Evolutionary conservation across 2,329 filamentous ascomycete genomes (phyloP).

Genomic region (Colletotrichum paranaense): DNA sequence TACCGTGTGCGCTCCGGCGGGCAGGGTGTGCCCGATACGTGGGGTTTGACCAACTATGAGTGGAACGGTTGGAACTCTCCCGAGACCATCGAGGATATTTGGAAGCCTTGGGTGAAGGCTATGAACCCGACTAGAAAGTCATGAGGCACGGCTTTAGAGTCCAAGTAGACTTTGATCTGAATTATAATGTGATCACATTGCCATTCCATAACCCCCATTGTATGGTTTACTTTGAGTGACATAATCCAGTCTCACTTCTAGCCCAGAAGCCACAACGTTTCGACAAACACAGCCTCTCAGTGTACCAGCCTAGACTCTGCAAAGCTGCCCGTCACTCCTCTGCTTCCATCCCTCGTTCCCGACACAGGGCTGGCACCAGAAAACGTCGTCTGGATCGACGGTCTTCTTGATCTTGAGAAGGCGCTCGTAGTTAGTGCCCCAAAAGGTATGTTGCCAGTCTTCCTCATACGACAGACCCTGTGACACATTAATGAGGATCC

Average conservation of each 20-base stretch:
- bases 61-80: slow-evolving; percentile 59
- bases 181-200: background rate
- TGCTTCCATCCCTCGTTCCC: slow-evolving; percentile 29
- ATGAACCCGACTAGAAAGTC: slow-evolving; percentile 54
- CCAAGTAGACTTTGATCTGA: background rate
- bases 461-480: slow-evolving; percentile 29
- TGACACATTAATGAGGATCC: background rate
- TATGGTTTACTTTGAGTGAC: background rate
- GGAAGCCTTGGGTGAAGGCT: slow-evolving; percentile 60
- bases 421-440: slow-evolving; percentile 30
- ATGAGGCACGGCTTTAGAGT: background rate
- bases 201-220: background rate
- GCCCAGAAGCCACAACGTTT: background rate
- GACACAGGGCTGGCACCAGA: slow-evolving; percentile 30
- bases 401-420: slow-evolving; percentile 28
- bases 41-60: slow-evolving; percentile 59
- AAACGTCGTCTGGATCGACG: slow-evolving; percentile 26
- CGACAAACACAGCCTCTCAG: background rate
- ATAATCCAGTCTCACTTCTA: too few relatives aligned
- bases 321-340: slow-evolving; percentile 8
- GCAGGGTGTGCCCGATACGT: slow-evolving; percentile 59
- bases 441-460: slow-evolving; percentile 34
- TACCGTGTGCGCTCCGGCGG: slow-evolving; percentile 59
- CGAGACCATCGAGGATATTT: slow-evolving; percentile 57
- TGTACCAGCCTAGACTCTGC: background rate